Conservation (phyloP, 1,284 basidiomycete genomes). For the Cutaneotrichosporon sp. region DNA sequence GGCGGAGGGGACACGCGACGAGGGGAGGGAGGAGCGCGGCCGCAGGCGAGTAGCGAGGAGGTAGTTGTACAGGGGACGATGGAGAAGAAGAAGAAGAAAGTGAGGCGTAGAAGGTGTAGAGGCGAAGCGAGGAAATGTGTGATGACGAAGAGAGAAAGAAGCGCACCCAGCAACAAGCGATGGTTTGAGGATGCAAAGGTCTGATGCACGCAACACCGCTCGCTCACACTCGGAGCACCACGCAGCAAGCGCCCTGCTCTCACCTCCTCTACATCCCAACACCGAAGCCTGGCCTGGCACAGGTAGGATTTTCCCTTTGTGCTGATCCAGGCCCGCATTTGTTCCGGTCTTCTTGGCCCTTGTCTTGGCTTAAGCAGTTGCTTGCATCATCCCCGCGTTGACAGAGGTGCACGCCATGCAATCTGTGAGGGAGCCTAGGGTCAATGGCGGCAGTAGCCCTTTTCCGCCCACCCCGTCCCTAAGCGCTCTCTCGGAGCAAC, state of each 20-base stretch:
- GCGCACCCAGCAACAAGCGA: not conserved
- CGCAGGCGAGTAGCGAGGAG: not conserved
- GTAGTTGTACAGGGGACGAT: not conserved
- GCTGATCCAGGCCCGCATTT: not conserved
- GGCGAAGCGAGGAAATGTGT: not conserved
- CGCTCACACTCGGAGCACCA: not conserved
- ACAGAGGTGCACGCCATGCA: no score
- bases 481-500: no score
- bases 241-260: no score
- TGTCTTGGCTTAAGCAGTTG: not conserved
- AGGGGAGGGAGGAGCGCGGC: not conserved
- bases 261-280: no score
- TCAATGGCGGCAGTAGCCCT: no score
- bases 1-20: not conserved
- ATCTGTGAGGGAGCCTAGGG: no score
- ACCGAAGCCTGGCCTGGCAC: not conserved
- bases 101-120: not conserved
- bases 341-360: not conserved
- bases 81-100: not conserved
- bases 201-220: not conserved
- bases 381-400: no score
- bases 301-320: not conserved
- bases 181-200: not conserved
- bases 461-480: no score
- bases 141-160: slow-evolving; percentile 1